Evolutionary conservation across 1,284 basidiomycete genomes (phyloP).

Genomic region (Cutaneotrichosporon daszewskae): DNA sequence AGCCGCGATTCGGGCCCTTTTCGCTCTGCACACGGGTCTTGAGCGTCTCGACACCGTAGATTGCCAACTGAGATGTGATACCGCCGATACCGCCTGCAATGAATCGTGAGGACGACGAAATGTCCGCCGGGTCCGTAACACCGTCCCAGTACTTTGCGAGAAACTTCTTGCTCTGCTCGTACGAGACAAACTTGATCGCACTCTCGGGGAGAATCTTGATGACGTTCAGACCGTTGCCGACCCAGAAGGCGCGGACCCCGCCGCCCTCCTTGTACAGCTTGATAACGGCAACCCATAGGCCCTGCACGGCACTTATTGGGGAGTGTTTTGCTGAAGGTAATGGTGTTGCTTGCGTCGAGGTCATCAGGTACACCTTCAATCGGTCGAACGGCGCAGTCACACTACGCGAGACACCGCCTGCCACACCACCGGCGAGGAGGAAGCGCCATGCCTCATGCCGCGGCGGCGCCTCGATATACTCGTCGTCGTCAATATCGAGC

Average conservation of each 20-base stretch:
- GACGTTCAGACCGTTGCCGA: conserved; percentile 54
- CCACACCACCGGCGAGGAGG: conserved; percentile 86
- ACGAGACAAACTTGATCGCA: conserved; percentile 96
- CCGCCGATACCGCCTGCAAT: conserved; percentile 93
- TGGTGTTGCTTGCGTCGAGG: conserved; percentile 51
- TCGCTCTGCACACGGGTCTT: conserved; percentile 92
- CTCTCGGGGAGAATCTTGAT: conserved; percentile 95
- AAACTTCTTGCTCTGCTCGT: conserved; percentile 90
- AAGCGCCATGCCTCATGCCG: conserved; percentile 77
- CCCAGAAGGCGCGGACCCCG: conserved; percentile 87
- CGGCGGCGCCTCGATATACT: conserved; percentile 61
- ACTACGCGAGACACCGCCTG: conserved; percentile 89
- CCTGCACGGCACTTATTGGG: conserved; percentile 27
- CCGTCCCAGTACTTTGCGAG: conserved; percentile 89
- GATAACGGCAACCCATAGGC: conserved; percentile 65
- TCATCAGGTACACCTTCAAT: conserved; percentile 95
- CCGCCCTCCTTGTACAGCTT: conserved; percentile 81
- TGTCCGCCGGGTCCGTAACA: conserved; percentile 82
- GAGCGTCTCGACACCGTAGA: conserved; percentile 49
- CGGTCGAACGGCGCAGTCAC: conserved; percentile 98
- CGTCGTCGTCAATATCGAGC: conserved; percentile 53
- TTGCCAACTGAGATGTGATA: conserved; percentile 79
- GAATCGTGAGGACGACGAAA: conserved; percentile 88
- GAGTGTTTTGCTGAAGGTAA: conserved; percentile 37
- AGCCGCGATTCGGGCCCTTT: conserved; percentile 56